These are phyloP conservation scores for Phytophthora capsici DNA, from an alignment of 352 stramenopile species.

Conservation along the genomic window DNA sequence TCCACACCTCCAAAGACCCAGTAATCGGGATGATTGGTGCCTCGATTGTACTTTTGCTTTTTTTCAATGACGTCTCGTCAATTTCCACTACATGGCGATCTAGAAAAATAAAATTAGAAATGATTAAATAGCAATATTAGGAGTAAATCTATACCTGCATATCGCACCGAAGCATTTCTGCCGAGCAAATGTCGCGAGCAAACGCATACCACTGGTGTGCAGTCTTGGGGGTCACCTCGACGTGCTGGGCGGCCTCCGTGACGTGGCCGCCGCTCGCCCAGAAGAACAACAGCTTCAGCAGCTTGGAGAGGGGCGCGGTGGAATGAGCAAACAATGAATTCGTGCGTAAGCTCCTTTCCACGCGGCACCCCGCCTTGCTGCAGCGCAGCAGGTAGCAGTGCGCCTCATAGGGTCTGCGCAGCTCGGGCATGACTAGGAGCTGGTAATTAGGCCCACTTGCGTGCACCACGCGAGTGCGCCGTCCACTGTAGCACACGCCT, in stretches of 20 bases:
- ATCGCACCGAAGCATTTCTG: background rate
- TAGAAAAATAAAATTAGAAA: background rate
- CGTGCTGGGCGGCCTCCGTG: background rate
- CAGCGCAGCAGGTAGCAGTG: background rate
- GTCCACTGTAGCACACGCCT: background rate
- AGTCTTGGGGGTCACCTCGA: background rate
- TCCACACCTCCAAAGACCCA: too few species aligned
- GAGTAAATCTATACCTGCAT: background rate
- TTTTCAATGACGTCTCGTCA: too few species aligned
- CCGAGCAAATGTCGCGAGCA: background rate
- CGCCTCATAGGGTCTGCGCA: background rate
- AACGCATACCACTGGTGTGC: too few species aligned
- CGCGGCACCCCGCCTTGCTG: too few species aligned
- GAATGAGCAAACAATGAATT: background rate
- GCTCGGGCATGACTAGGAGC: background rate
- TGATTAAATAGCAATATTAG: background rate
- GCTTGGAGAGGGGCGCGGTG: background rate
- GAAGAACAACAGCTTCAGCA: background rate
- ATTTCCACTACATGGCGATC: background rate
- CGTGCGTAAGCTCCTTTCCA: background rate
- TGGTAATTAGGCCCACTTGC: background rate
- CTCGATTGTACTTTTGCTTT: background rate
- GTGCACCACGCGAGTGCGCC: background rate
- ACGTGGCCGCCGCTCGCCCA: background rate
- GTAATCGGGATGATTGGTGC: background rate